Evolutionary conservation across 306 rosid species (phyloP), one percentile per base, ranked within the genome.

Genomic region (Glycine soja): DNA sequence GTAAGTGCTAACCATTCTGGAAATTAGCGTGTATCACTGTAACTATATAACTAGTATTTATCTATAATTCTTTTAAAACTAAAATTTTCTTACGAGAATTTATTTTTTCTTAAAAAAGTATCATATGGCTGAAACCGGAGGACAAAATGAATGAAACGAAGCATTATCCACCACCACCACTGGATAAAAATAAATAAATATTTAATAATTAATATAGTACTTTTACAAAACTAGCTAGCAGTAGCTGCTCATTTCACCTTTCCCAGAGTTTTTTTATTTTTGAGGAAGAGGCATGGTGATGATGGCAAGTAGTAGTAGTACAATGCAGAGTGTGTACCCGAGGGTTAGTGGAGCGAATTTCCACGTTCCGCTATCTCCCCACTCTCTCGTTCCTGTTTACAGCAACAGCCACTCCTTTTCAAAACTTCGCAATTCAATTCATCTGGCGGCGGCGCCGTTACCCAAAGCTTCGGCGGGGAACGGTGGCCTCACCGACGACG

Each of bases 391-490:
- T 30, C 73, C 73, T 72, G 57, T 52, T 73, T 6, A 64, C 15
- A 14, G 53, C 54, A 6, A 3, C 58, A 65, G 11, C 52, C 85
- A 52, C 6, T 40, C 72, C 47, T 78, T 85, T 71, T 65, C 47
- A 14, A 64, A 36, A 47, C 7, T 36, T 79, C 79, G 59, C 52
- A 64, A 12, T 6, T 45, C 34, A 81, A 78, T 67, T 53, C 69
- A 80, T 81, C 65, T 63, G 38, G 40, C 67, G 59, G 40, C 71
- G 32, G 24, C 57, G 46, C 7, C 73, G 16, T 72, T 34, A 14
- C 78, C 82, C 13, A 91, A 74, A 75, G 89, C 90, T 8, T 84
- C 97, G 3, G n/a, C 89, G 3, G 53, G 46, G 19, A 88, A 70
- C 62, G 76, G 7, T 34, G 73, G 87, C 71, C 53, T 78, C 47